Base-by-base conservation (phyloP, 176 grass and related monocot genomes). In the Eleusine coracana region DNA sequence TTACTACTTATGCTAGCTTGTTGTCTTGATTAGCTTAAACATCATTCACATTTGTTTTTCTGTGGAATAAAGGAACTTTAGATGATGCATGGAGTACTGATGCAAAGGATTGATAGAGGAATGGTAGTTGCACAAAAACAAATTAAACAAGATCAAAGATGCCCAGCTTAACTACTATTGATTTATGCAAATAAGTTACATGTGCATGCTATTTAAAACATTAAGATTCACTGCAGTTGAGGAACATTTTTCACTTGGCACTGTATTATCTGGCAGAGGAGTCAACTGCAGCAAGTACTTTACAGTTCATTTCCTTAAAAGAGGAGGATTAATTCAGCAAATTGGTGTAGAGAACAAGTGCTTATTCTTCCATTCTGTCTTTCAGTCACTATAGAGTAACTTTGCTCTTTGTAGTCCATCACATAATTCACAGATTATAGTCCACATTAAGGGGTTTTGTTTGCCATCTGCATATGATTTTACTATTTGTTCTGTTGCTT, bases 1-100 rank as follows among this genome's bases (percentile, higher is more conserved):
- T 20, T 74, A 79, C 10, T 66, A 67, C 68, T 67, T 84, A 68
- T 21, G 46, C 34, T 83, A 59, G 36, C 11, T 50, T 84, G 25
- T 80, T 40, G 42, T 56, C 11, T 68, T 79, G 38, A 74, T 44
- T 60, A 17, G 37, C 6, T 78, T 61, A 61, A 27, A 42, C 0
- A 13, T 77, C 52, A 40, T 77, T 78, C 7, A 38, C 25, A 76
- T 28, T 38, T 29, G 23, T 59, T 58, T 41, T 38, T 81, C 59
- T 84, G 9, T 74, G 34, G 45, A 34, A 54, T 17, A 66, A 79
- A 46, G 7, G 75, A 66, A 10, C 52, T 74, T 39, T 75, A 74
- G 39, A 56, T 28, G 31, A 60, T 60, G 49, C 49, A 76, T 58
- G 41, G 14, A 62, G 56, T 25, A 25, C 18, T 23, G 31, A 76